phyloP scores from a whole-genome alignment of 257 asterid species.

The Salvia splendens region DNA sequence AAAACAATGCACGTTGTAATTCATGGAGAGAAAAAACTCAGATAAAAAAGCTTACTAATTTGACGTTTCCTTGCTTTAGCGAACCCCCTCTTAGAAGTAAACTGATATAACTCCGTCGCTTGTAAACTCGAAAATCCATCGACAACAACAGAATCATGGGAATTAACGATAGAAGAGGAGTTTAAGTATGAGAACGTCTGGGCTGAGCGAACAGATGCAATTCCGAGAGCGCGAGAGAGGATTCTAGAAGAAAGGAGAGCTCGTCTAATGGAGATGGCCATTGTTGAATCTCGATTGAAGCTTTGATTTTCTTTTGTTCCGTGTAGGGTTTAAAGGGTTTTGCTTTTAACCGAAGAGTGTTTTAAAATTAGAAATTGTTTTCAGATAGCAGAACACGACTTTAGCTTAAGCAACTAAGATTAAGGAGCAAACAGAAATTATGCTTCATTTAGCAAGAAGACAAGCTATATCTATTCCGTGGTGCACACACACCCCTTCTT shows the following conservation, averaged over 20 bases:
- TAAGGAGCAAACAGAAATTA: neutral
- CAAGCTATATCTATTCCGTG: conserved; percentile 22
- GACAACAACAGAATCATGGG: conserved; percentile 33
- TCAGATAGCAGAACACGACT: no score
- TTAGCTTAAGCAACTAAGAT: neutral
- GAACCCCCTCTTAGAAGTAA: conserved; percentile 55
- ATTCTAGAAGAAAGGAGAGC: conserved; percentile 49
- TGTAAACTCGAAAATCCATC: conserved; percentile 31
- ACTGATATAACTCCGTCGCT: conserved; percentile 27
- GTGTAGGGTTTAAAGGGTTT: conserved; percentile 35
- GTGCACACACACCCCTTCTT: conserved; percentile 15
- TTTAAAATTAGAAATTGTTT: no score
- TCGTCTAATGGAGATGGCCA: conserved; percentile 64
- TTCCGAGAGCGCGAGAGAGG: conserved; percentile 42
- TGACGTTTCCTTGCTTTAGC: conserved; percentile 74
- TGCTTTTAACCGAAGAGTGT: neutral
- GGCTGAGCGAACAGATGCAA: conserved; percentile 40
- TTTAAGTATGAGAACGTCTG: conserved; percentile 33
- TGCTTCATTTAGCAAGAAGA: conserved; percentile 11
- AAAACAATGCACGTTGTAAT: conserved; percentile 11
- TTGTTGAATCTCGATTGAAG: conserved; percentile 32
- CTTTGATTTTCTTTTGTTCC: conserved; percentile 10
- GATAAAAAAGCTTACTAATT: conserved; percentile 34
- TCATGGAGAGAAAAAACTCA: neutral
- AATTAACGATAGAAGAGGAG: conserved; percentile 33